These are phyloP conservation scores for Stipa capillata DNA, from an alignment of 176 grass and related monocot species.

Conservation along the genomic window DNA sequence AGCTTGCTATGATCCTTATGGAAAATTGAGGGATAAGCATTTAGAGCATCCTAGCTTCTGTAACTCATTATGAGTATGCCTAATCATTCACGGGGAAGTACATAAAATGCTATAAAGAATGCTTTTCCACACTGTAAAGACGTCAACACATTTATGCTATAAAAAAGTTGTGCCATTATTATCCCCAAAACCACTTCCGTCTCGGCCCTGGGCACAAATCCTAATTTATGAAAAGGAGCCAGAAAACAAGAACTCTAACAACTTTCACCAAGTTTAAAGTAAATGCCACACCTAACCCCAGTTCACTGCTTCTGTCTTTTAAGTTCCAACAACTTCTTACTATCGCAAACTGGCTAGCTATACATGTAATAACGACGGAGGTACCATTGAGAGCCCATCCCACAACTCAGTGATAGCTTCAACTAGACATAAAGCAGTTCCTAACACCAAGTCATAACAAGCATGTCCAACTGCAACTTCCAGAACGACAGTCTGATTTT, in stretches of 20 bases:
- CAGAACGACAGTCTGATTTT: background rate
- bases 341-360: background rate
- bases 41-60: background rate
- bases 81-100: background rate
- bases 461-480: background rate
- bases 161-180: background rate
- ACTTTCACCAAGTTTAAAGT: background rate
- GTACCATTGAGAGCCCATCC: background rate
- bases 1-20: background rate
- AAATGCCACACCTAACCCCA: background rate
- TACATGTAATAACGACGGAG: background rate
- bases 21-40: background rate
- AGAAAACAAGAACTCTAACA: background rate
- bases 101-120: background rate
- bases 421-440: background rate
- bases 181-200: background rate
- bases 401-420: background rate
- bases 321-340: background rate
- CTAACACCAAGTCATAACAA: background rate
- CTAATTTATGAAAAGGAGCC: background rate
- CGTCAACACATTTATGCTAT: background rate
- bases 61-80: background rate
- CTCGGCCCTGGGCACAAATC: background rate
- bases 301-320: background rate
- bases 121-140: background rate